A percentile compares a stretch with the other conserved stretches of the same genome.
These are phyloP conservation scores for Naganishia friedmannii DNA, from an alignment of 768 basidiomycete species.

Conservation along the genomic window DNA sequence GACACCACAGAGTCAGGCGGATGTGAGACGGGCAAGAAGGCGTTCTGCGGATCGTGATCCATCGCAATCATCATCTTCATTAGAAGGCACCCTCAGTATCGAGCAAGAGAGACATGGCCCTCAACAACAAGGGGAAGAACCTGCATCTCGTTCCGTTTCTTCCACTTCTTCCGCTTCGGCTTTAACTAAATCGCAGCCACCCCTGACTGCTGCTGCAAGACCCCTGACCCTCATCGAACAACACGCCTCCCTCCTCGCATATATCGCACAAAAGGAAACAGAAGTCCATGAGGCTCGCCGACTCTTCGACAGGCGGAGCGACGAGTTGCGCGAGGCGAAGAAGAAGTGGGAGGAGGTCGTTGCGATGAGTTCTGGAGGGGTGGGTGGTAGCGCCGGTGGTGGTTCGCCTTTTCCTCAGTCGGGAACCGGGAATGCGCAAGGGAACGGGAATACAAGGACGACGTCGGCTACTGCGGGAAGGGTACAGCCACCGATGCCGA, in stretches of 20 bases:
- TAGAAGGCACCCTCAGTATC: too few relatives aligned
- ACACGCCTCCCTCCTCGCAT: conserved; percentile 18
- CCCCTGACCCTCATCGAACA: conserved; percentile 13
- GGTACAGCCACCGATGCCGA: not conserved
- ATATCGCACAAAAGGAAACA: conserved; percentile 22
- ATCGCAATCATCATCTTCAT: too few relatives aligned
- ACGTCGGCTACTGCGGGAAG: not conserved
- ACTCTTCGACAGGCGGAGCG: not conserved
- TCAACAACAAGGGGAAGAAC: not conserved
- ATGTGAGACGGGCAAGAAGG: not conserved
- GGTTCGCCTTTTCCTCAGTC: too few relatives aligned
- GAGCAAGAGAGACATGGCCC: not conserved
- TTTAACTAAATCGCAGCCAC: too few relatives aligned
- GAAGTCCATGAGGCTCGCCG: not conserved
- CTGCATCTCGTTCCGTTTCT: not conserved
- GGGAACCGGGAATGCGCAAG: too few relatives aligned
- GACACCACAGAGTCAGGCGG: not conserved
- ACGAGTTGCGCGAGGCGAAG: conserved; percentile 7
- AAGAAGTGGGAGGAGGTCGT: conserved; percentile 11
- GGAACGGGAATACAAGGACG: too few relatives aligned
- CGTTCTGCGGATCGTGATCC: not conserved
- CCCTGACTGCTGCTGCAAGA: not conserved
- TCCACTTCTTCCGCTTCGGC: not conserved
- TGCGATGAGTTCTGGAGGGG: not conserved
- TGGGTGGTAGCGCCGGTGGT: not conserved